These are phyloP conservation scores for Rhynchospora pubera DNA, from an alignment of 176 grass and related monocot species.

Conservation along the genomic window DNA sequence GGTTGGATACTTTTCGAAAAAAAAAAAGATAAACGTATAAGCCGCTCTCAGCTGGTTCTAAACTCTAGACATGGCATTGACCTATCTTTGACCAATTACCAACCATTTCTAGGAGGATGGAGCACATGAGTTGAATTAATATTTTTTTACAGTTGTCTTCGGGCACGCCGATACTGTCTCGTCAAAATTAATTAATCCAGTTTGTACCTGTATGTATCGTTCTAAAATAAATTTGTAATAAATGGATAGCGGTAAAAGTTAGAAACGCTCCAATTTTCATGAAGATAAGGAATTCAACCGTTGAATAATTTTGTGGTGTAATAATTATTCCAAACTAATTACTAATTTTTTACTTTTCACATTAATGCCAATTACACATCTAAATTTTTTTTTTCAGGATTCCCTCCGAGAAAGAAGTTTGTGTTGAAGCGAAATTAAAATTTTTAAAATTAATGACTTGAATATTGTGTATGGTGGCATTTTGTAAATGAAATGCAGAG, in stretches of 20 bases:
- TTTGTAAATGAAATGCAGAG: no score
- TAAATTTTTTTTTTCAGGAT: no score
- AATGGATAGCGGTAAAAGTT: neutral
- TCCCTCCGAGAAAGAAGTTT: no score
- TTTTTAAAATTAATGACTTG: no score
- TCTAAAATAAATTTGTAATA: neutral
- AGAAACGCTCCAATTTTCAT: neutral
- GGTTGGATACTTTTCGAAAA: neutral
- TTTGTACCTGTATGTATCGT: neutral
- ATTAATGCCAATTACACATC: no score
- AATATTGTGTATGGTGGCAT: no score
- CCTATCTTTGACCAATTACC: constrained; percentile 16
- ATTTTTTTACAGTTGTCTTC: constrained; percentile 7
- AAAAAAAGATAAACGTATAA: no score
- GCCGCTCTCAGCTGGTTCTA: no score
- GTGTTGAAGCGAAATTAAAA: no score
- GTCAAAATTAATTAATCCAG: neutral
- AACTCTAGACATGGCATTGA: constrained; percentile 13
- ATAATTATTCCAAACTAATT: no score
- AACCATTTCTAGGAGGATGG: neutral
- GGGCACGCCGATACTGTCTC: neutral
- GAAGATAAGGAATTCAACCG: neutral
- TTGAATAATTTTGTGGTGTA: no score
- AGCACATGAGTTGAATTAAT: constrained; percentile 20
- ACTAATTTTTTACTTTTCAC: no score